Evolutionary conservation across 2,329 filamentous ascomycete genomes (phyloP).

Genomic region (Sporothrix dimorphospora): DNA sequence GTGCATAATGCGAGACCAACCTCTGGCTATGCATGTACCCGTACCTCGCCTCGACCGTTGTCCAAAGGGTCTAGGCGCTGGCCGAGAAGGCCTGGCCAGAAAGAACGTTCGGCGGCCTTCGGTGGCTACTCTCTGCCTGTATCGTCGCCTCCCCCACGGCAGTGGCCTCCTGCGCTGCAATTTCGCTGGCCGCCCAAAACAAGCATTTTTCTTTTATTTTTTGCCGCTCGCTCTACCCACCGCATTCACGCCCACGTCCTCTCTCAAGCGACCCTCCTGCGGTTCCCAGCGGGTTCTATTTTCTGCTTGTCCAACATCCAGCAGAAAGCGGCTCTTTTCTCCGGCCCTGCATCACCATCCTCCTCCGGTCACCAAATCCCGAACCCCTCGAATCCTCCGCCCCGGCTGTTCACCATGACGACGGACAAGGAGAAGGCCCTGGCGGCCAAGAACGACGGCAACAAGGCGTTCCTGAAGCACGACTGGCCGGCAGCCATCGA

Average conservation of each 20-base stretch:
- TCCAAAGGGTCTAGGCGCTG: not conserved
- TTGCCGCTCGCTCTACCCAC: not conserved
- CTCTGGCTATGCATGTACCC: not conserved
- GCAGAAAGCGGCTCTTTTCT: not conserved
- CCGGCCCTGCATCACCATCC: not conserved
- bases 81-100: not conserved
- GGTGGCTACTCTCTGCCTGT: slow-evolving; percentile 21
- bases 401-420: slow-evolving; percentile 35
- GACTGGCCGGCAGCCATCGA: slow-evolving; percentile 84
- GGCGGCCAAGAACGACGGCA: slow-evolving; percentile 89
- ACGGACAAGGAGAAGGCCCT: slow-evolving; percentile 67
- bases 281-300: not conserved
- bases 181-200: not conserved
- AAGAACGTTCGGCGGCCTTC: slow-evolving; percentile 34
- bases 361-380: not conserved
- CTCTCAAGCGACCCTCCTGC: not conserved
- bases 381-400: not conserved
- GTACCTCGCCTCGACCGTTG: not conserved
- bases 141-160: slow-evolving; percentile 24
- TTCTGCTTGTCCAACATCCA: not conserved
- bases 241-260: not conserved
- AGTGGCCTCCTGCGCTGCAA: not conserved
- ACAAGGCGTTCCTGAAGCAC: slow-evolving; percentile 85
- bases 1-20: not conserved
- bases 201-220: slow-evolving; percentile 11